These are phyloP conservation scores for Cladosporium sp. DNA, from an alignment of 2,329 filamentous ascomycete genomes.

Conservation along the genomic window DNA sequence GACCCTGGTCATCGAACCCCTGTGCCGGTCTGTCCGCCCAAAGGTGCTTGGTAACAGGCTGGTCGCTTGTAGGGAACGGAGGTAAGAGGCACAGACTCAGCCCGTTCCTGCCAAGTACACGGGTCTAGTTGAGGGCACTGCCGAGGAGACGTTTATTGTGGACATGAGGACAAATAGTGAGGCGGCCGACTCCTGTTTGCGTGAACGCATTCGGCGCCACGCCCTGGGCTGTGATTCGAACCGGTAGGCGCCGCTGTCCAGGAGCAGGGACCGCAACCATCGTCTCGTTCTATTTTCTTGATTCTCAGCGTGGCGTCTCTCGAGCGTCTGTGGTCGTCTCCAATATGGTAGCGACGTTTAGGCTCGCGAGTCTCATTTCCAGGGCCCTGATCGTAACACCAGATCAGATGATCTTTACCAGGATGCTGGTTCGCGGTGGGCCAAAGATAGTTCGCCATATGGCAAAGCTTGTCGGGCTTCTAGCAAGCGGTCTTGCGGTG, in stretches of 20 bases:
- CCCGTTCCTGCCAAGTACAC: constrained; percentile 5
- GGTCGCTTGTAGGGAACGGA: background rate
- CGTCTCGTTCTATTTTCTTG: background rate
- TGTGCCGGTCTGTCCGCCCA: background rate
- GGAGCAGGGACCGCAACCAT: background rate
- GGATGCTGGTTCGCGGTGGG: background rate
- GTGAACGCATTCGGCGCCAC: background rate
- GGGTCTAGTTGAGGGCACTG: background rate
- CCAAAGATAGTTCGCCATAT: background rate
- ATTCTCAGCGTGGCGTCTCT: background rate
- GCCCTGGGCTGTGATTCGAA: background rate
- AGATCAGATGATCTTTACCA: background rate
- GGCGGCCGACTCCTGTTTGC: background rate
- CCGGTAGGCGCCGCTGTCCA: background rate
- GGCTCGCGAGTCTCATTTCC: background rate
- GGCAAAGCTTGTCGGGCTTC: constrained; percentile 1
- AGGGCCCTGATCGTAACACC: background rate
- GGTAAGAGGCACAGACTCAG: background rate
- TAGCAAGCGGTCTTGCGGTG: background rate
- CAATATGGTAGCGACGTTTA: too few species aligned
- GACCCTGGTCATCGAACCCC: constrained; percentile 1
- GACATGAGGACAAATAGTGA: background rate
- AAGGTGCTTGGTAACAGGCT: background rate
- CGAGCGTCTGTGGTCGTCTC: background rate
- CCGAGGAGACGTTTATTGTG: background rate